Conservation (phyloP, 148 eudicot species). For the Fagopyrum homotropicum region DNA sequence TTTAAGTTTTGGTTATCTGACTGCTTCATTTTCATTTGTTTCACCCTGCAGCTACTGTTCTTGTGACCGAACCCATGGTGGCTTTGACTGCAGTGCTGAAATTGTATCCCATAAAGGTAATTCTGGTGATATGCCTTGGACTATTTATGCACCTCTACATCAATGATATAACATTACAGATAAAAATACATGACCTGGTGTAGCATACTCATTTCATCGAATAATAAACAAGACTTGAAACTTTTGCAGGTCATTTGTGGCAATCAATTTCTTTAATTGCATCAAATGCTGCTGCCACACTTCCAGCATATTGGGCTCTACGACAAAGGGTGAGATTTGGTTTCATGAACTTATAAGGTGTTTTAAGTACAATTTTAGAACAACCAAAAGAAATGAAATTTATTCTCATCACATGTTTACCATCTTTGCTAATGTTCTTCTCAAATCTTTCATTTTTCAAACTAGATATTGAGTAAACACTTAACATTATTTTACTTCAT, state of each 20-base stretch:
- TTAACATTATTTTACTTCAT: neutral
- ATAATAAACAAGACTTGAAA: slow-evolving; percentile 14
- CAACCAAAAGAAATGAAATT: neutral
- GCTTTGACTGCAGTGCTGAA: slow-evolving; percentile 82
- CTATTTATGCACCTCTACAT: neutral
- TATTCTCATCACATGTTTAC: neutral
- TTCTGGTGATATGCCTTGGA: neutral
- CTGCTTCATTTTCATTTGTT: neutral
- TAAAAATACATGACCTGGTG: neutral
- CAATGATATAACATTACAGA: neutral
- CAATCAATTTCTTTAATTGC: slow-evolving; percentile 81
- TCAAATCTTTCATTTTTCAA: neutral
- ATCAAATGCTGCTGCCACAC: slow-evolving; percentile 89
- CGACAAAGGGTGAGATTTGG: slow-evolving; percentile 51
- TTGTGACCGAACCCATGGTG: slow-evolving; percentile 88
- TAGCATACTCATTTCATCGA: neutral
- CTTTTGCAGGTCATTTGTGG: slow-evolving; percentile 73
- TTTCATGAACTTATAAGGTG: neutral
- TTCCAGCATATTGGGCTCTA: slow-evolving; percentile 90
- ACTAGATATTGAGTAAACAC: neutral
- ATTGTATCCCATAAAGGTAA: slow-evolving; percentile 69
- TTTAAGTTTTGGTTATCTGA: neutral
- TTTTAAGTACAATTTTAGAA: neutral
- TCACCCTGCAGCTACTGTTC: slow-evolving; percentile 55
- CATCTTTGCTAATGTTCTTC: neutral